A percentile compares a stretch with the other conserved stretches of the same genome.
These are phyloP conservation scores for Tinospora cordifolia DNA, from an alignment of 164 flowering plant genomes.

Conservation along the genomic window DNA sequence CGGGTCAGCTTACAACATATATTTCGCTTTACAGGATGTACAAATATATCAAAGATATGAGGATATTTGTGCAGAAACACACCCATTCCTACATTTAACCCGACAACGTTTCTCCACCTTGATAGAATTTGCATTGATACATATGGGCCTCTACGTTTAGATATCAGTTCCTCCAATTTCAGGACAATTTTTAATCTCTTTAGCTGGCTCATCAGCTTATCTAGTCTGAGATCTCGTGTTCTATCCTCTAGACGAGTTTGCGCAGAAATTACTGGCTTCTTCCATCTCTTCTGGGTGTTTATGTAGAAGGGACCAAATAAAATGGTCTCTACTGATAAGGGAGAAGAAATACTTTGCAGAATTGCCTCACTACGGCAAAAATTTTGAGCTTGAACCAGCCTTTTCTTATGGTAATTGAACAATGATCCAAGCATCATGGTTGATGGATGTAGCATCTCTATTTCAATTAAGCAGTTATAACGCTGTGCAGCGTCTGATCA, in stretches of 20 bases:
- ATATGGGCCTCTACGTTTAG: slow-evolving; percentile 44
- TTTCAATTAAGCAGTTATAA: neutral
- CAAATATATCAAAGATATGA: slow-evolving; percentile 62
- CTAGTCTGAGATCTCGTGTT: slow-evolving; percentile 58
- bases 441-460: neutral
- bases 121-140: slow-evolving; percentile 63
- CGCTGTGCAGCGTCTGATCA: neutral
- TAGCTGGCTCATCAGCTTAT: slow-evolving; percentile 35
- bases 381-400: slow-evolving; percentile 4
- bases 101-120: slow-evolving; percentile 56
- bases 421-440: slow-evolving; percentile 14
- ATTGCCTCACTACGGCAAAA: slow-evolving; percentile 5
- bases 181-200: slow-evolving; percentile 44
- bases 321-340: slow-evolving; percentile 12
- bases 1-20: slow-evolving; percentile 47
- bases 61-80: slow-evolving; percentile 60
- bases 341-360: slow-evolving; percentile 15
- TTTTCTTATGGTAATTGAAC: slow-evolving; percentile 4
- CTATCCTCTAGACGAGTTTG: slow-evolving; percentile 70
- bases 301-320: slow-evolving; percentile 57
- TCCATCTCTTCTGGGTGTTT: slow-evolving; percentile 52
- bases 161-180: slow-evolving; percentile 39
- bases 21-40: slow-evolving; percentile 50
- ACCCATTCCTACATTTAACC: slow-evolving; percentile 42
- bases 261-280: slow-evolving; percentile 55